These are phyloP conservation scores for Aspergillus eucalypticola DNA, from an alignment of 2,329 filamentous ascomycete genomes.

Conservation along the genomic window DNA sequence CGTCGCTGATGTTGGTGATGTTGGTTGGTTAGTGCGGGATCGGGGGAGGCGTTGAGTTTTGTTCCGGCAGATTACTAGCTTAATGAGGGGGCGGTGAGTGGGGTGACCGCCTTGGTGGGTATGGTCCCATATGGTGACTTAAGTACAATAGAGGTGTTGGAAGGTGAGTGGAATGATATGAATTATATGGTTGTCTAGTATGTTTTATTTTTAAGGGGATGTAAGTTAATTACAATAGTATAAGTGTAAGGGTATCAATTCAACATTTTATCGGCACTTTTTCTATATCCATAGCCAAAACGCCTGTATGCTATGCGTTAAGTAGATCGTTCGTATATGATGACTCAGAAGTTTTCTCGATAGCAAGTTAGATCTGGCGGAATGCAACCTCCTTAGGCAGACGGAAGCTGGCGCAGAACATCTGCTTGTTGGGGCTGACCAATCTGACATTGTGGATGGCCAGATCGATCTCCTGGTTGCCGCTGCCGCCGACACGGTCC, in stretches of 20 bases:
- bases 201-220: too few species aligned
- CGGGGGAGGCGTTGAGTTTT: too few species aligned
- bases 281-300: conserved; percentile 21
- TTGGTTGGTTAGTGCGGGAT: too few species aligned
- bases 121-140: too few species aligned
- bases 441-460: conserved; percentile 70
- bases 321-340: background rate
- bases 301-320: conserved; percentile 18
- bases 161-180: background rate
- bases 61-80: too few species aligned
- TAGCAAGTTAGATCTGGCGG: conserved; percentile 28
- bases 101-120: too few species aligned
- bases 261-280: conserved; percentile 17
- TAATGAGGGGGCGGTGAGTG: too few species aligned
- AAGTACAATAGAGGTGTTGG: background rate
- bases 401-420: conserved; percentile 94
- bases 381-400: conserved; percentile 83
- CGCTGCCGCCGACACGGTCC: conserved; percentile 50
- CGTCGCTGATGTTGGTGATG: too few species aligned
- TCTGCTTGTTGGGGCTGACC: conserved; percentile 89
- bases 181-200: too few species aligned
- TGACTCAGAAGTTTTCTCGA: too few species aligned
- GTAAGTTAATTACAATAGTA: background rate
- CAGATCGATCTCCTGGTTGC: conserved; percentile 61
- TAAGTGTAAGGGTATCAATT: conserved; percentile 17